Evolutionary conservation across 208 protist species (phyloP), one percentile per base, ranked within the genome.

Genomic region (Trypanosoma scelopori): DNA sequence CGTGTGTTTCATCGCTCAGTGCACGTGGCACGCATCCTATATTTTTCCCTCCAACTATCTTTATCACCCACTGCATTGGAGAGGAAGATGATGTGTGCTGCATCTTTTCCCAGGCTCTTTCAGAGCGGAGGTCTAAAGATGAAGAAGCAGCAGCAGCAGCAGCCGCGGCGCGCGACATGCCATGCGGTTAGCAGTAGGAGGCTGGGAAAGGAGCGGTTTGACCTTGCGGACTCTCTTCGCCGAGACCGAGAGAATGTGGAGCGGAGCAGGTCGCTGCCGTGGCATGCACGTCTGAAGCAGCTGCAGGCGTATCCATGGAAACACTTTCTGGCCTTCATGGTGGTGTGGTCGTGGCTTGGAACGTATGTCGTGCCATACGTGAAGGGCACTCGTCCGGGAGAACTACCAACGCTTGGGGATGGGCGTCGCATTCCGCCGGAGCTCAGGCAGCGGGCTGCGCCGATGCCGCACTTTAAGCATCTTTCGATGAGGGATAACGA

Each of bases 251-350:
- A 84, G 45, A 58, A 68, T 18, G 79, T 74, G 39, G 76, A 78
- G 41, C 74, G 57, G 28, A 75, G 74, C 28, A 68, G 69, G 25
- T 56, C 42, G 12, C 65, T 84, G 3, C 76, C 81, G 37, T 91
- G 85, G 85, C 61, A 65, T n/a, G 47, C 61, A 46, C 65, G 74
- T 42, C 55, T 91, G 23, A 56, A 58, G 12, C 46, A 76, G 47
- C 62, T 91, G 3, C 65, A 71, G 5, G 76, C 70, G 16, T 91
- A 83, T 67, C 85, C 85, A 46, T 91, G 85, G 85, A 91, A 91
- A 45, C 71, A 80, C 20, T 88, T 87, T 39, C 42, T 91, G 35
- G 76, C 69, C 20, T 91, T 91, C 57, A 91, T 91, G 81, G 20
- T 88, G 16, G 37, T 85, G 13, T 91, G 85, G 85, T 86, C 85